Evolutionary conservation across 1,284 basidiomycete genomes (phyloP).

Genomic region (Kalmanozyma brasiliensis): DNA sequence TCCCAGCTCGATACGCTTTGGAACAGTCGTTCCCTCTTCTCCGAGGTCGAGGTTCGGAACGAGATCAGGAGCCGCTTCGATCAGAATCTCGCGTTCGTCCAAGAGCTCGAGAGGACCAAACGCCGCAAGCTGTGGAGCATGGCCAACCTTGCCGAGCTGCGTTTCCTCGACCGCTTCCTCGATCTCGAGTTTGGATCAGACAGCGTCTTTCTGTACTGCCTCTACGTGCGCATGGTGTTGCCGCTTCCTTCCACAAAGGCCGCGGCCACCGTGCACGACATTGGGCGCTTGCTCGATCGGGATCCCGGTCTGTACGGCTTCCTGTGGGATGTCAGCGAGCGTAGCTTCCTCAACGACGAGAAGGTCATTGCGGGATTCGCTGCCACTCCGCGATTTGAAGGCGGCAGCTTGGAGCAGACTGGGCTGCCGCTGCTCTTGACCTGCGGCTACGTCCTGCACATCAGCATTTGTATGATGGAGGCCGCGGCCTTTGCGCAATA

Average conservation of each 20-base stretch:
- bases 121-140: slow-evolving; percentile 13
- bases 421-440: slow-evolving; percentile 20
- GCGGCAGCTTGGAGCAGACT: slow-evolving; percentile 11
- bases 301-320: slow-evolving; percentile 5
- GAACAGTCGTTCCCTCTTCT: slow-evolving; percentile 21
- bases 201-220: slow-evolving; percentile 6
- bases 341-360: slow-evolving; percentile 9
- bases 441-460: slow-evolving; percentile 22
- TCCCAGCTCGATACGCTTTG: slow-evolving; percentile 20
- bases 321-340: neutral
- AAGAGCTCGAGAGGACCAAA: slow-evolving; percentile 10
- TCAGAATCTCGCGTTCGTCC: slow-evolving; percentile 3
- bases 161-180: slow-evolving; percentile 21
- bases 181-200: slow-evolving; percentile 24
- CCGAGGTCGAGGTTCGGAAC: slow-evolving; percentile 10
- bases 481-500: slow-evolving; percentile 6
- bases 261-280: slow-evolving; percentile 4
- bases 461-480: slow-evolving; percentile 20
- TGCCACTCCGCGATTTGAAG: slow-evolving; percentile 7
- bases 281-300: slow-evolving; percentile 2
- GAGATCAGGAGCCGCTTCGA: slow-evolving; percentile 16
- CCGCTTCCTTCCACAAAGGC: slow-evolving; percentile 5
- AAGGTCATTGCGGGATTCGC: slow-evolving; percentile 13
- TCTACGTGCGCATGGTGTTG: slow-evolving; percentile 16
- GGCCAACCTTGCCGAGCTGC: slow-evolving; percentile 16